Evolutionary conservation across 2,329 filamentous ascomycete genomes (phyloP), one percentile per base, ranked within the genome.

Genomic region (Trichoderma sp.): DNA sequence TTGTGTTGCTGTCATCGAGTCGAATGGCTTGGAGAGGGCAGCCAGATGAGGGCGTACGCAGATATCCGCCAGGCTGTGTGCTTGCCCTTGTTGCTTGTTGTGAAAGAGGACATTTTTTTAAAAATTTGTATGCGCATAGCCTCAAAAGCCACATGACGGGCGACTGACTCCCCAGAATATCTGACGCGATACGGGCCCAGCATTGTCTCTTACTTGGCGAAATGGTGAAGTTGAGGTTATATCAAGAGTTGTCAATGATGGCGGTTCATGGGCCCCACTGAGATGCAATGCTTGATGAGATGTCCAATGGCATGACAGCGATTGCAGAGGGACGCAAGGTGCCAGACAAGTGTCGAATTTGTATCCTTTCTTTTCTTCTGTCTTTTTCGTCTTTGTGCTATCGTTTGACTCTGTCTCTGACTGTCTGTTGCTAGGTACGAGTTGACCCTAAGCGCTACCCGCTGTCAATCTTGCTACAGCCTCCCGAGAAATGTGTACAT

Each of bases 361-460:
- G 39, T 80, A 79, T 81, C 72, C 36, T 69, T 65, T 81, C 80
- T 79, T 81, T 74, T 57, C 62, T 68, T 66, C 65, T 72, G 59
- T 73, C 69, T 73, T 67, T 73, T 70, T 65, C 73, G 83, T 80
- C 84, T 81, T 85, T 91, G 88, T 91, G 90, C 91, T 92, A 93
- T 90, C 90, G 88, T 90, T 88, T 89, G 88, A 78, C 78, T 81
- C 75, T 80, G 75, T 79, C 74, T 74, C 74, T 77, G 76, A 73
- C 74, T 81, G 79, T 80, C 76, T 81, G 82, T 82, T 82, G 82
- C 90, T 92, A 92, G 88, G 87, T 88, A 88, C 87, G 87, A 88
- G 88, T 87, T 89, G 84, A 84, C 84, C 83, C 85, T 82, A 85
- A 85, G 86, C 85, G 86, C 87, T 88, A 88, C 84, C 84, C 85